Conservation (phyloP, 495 filamentous ascomycete species). For the Talaromyces adpressus region DNA sequence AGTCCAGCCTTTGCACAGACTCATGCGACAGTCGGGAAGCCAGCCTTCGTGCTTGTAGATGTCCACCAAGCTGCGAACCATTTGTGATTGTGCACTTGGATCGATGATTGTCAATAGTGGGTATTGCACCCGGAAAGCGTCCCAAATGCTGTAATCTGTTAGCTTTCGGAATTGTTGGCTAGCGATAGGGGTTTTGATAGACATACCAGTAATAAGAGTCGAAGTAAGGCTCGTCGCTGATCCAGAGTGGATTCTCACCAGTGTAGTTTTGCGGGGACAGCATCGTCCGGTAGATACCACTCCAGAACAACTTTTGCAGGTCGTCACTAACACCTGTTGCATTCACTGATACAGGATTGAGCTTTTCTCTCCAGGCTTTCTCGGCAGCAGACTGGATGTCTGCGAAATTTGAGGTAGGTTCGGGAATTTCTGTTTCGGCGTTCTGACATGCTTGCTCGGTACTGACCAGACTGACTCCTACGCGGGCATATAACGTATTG, state of each 20-base stretch:
- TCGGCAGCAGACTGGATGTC: conserved; percentile 33
- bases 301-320: conserved; percentile 48
- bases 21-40: conserved; percentile 46
- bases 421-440: conserved; percentile 52
- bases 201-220: conserved; percentile 34
- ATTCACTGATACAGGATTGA: conserved; percentile 45
- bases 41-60: conserved; percentile 20
- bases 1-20: conserved; percentile 52
- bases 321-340: conserved; percentile 36
- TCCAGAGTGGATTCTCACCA: conserved; percentile 58
- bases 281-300: conserved; percentile 56
- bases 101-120: conserved; percentile 57
- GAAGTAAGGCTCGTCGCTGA: conserved; percentile 55
- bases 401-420: conserved; percentile 41
- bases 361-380: conserved; percentile 48
- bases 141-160: conserved; percentile 18
- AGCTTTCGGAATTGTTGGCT: neutral
- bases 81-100: conserved; percentile 43
- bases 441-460: conserved; percentile 20
- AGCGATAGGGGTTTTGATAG: neutral
- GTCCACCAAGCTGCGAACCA: conserved; percentile 45
- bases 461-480: conserved; percentile 15
- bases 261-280: conserved; percentile 63
- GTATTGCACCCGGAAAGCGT: neutral
- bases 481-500: conserved; percentile 42